Conservation (phyloP, 192 early-diverging fungal species). For the Coemansia sp. region DNA sequence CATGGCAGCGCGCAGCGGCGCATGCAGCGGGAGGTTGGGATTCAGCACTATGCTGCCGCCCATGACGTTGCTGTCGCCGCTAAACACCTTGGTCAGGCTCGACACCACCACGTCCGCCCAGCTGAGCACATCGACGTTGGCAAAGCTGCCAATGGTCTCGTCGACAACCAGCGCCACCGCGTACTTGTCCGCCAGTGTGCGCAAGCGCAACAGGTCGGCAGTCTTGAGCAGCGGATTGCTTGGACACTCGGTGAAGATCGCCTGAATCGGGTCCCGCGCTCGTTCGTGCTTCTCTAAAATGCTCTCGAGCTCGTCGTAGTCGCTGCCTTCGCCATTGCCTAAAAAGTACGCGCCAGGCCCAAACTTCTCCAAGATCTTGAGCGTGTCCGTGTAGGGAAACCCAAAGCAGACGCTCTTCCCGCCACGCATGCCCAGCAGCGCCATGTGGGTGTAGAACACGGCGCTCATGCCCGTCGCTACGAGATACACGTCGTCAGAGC, state of each 20-base stretch:
- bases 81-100: slow-evolving; percentile 94
- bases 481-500: slow-evolving; percentile 84
- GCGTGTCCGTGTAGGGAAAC: slow-evolving; percentile 95
- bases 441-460: slow-evolving; percentile 84
- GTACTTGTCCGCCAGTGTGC: slow-evolving; percentile 73
- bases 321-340: slow-evolving; percentile 78
- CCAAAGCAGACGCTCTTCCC: slow-evolving; percentile 90
- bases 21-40: slow-evolving; percentile 63
- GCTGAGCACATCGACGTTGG: slow-evolving; percentile 78
- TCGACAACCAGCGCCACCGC: slow-evolving; percentile 86
- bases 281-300: slow-evolving; percentile 54
- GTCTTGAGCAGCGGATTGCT: slow-evolving; percentile 92
- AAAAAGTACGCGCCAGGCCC: slow-evolving; percentile 87
- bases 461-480: slow-evolving; percentile 93
- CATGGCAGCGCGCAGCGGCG: slow-evolving; percentile 61
- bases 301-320: slow-evolving; percentile 74
- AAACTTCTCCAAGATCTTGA: slow-evolving; percentile 97
- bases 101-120: slow-evolving; percentile 89
- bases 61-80: slow-evolving; percentile 97
- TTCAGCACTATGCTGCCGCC: slow-evolving; percentile 90
- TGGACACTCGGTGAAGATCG: slow-evolving; percentile 93
- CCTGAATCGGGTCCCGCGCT: slow-evolving; percentile 66
- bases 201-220: slow-evolving; percentile 74
- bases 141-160: slow-evolving; percentile 95
- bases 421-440: slow-evolving; percentile 56